These are phyloP conservation scores for Capronia coronata DNA, from an alignment of 2,329 filamentous ascomycete species.

Conservation along the genomic window DNA sequence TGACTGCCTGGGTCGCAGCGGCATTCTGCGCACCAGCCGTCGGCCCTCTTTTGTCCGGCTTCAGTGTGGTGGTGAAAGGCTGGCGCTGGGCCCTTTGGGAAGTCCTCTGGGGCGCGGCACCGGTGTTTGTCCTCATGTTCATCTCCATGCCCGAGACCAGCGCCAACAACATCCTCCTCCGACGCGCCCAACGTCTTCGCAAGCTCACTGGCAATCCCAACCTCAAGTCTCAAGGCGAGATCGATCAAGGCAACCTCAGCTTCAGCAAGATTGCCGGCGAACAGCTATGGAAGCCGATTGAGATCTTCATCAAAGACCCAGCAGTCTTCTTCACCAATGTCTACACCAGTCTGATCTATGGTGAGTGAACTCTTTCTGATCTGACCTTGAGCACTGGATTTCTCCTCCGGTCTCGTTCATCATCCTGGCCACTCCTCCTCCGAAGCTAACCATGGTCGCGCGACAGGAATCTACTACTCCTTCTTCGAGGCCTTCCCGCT, in stretches of 20 bases:
- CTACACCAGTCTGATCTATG: conserved; percentile 55
- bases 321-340: conserved; percentile 56
- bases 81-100: conserved; percentile 59
- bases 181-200: conserved; percentile 56
- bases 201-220: conserved; percentile 51
- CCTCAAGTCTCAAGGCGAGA: conserved; percentile 58
- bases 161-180: conserved; percentile 53
- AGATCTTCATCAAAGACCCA: conserved; percentile 57
- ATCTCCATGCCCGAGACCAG: conserved; percentile 60
- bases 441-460: not conserved
- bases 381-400: no score
- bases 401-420: no score
- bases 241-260: conserved; percentile 53
- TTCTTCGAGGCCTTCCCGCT: conserved; percentile 64
- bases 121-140: conserved; percentile 56
- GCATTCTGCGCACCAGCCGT: conserved; percentile 30
- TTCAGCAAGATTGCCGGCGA: conserved; percentile 44
- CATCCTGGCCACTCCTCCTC: no score
- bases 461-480: conserved; percentile 35
- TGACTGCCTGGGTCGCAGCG: conserved; percentile 53
- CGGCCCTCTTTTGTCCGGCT: conserved; percentile 51
- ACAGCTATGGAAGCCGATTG: conserved; percentile 53
- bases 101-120: conserved; percentile 55
- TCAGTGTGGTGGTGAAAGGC: conserved; percentile 50
- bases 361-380: no score